phyloP scores from a whole-genome alignment of 768 basidiomycete species.

The Suillus tomentosus region DNA sequence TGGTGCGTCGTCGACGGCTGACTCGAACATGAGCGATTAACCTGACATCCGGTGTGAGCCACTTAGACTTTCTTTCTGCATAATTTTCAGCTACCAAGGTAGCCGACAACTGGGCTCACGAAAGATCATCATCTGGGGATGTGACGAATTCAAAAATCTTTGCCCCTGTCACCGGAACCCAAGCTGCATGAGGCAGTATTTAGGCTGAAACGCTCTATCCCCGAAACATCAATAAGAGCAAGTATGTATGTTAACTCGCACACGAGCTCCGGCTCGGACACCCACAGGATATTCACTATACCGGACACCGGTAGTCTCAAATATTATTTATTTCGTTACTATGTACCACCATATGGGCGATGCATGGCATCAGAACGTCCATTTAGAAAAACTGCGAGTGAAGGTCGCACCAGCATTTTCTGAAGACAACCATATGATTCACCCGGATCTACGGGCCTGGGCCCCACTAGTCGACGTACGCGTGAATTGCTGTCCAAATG shows the following conservation, averaged over 20 bases:
- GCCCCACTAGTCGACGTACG: not conserved
- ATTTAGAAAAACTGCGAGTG: not conserved
- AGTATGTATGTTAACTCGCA: not conserved
- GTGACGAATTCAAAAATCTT: not conserved
- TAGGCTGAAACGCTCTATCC: not conserved
- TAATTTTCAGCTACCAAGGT: not conserved
- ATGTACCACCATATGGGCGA: not conserved
- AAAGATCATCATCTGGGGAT: not conserved
- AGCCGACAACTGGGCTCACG: not conserved
- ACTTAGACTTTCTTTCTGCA: not conserved
- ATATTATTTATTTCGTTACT: not conserved
- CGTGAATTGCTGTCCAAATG: not conserved
- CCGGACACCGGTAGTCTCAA: not conserved
- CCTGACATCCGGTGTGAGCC: not conserved
- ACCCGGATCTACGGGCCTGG: not conserved
- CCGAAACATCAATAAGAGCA: not conserved
- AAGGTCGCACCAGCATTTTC: not conserved
- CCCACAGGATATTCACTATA: not conserved
- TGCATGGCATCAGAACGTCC: not conserved
- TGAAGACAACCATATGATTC: not conserved
- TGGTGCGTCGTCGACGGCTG: not conserved
- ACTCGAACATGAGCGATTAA: not conserved
- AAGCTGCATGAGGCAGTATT: not conserved
- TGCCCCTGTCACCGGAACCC: not conserved
- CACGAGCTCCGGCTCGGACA: not conserved